Conservation (phyloP, 495 filamentous ascomycete genomes). For the Penicillium lividum region DNA sequence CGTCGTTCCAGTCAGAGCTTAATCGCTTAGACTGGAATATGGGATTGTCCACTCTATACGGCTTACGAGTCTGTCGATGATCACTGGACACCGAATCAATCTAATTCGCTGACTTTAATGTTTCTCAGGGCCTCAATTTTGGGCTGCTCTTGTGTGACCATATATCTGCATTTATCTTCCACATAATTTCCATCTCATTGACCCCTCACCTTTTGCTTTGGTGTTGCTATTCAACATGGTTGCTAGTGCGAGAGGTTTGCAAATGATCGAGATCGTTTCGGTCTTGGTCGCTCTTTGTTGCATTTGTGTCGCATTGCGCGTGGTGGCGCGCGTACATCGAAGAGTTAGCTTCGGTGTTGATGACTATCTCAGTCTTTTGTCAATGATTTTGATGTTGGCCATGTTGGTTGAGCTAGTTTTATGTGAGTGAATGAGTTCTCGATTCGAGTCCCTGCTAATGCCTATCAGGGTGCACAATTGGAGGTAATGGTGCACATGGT, state of each 20-base stretch:
- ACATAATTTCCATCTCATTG: slow-evolving; percentile 16
- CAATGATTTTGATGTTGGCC: slow-evolving; percentile 33
- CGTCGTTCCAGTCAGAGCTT: background rate
- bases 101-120: background rate
- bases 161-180: slow-evolving; percentile 16
- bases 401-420: slow-evolving; percentile 41
- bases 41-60: slow-evolving; percentile 12
- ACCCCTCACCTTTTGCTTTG: slow-evolving; percentile 7
- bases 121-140: background rate
- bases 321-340: slow-evolving; percentile 38
- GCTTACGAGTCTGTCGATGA: background rate
- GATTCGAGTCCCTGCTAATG: slow-evolving; percentile 10
- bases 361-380: slow-evolving; percentile 41
- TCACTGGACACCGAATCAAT: background rate
- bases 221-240: slow-evolving; percentile 23
- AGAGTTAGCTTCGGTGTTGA: slow-evolving; percentile 41
- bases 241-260: slow-evolving; percentile 29
- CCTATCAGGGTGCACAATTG: slow-evolving; percentile 38
- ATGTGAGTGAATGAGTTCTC: slow-evolving; percentile 28
- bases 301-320: slow-evolving; percentile 38
- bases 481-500: slow-evolving; percentile 37
- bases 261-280: slow-evolving; percentile 41
- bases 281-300: slow-evolving; percentile 40
- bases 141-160: slow-evolving; percentile 9
- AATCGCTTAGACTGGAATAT: slow-evolving; percentile 7